These are phyloP conservation scores for Phytophthora agathidicida DNA, from an alignment of 352 stramenopile genomes.

Conservation along the genomic window DNA sequence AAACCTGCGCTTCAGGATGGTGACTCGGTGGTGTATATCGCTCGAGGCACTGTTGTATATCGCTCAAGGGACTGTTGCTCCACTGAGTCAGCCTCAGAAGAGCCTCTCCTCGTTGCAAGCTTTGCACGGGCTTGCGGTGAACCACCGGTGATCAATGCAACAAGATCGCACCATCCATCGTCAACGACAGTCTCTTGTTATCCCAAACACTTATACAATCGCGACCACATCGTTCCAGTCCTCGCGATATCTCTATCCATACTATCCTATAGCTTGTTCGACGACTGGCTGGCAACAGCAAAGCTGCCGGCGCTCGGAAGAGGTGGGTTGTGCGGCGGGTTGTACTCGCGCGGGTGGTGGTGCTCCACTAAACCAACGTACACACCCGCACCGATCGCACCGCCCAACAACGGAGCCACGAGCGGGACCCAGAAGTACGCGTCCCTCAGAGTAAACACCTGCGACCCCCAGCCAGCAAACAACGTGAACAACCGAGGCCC, in stretches of 20 bases:
- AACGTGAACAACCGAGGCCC: conserved; percentile 42
- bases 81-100: conserved; percentile 27
- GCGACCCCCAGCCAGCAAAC: conserved; percentile 40
- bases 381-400: conserved; percentile 26
- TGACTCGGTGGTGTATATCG: conserved; percentile 14
- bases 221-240: neutral
- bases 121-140: neutral
- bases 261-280: conserved; percentile 2
- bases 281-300: conserved; percentile 2
- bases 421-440: conserved; percentile 68
- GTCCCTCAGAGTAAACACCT: conserved; percentile 39
- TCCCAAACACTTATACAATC: neutral
- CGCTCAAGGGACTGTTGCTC: neutral
- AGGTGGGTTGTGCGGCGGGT: conserved; percentile 18
- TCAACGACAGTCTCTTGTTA: neutral
- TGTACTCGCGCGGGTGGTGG: conserved; percentile 35
- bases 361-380: conserved; percentile 37
- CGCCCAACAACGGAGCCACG: conserved; percentile 38
- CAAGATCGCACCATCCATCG: no score
- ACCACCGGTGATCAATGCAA: no score
- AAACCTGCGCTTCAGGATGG: conserved; percentile 7
- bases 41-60: conserved; percentile 3
- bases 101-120: neutral
- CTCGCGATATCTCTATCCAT: neutral
- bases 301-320: conserved; percentile 10